Percentiles rank a stretch among this genome's conserved stretches.
phyloP scores from a whole-genome alignment of 2,329 filamentous ascomycete species.

The Colletotrichum brevisporum region DNA sequence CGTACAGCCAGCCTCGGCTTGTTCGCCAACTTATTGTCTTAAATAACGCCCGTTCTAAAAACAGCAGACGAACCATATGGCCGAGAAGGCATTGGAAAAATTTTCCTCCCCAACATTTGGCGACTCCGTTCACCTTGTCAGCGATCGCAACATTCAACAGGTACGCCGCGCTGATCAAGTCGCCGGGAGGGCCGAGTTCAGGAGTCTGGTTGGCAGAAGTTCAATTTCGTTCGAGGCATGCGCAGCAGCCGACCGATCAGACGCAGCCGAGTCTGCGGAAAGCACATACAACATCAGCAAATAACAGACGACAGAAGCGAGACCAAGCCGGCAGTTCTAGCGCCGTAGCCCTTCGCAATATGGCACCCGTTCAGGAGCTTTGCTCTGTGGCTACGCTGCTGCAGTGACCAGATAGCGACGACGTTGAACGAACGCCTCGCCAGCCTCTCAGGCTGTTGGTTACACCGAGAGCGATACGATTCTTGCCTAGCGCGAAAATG shows the following conservation, averaged over 20 bases:
- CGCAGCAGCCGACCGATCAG: background rate
- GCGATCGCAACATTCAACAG: slow-evolving; percentile 4
- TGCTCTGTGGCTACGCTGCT: slow-evolving; percentile 1
- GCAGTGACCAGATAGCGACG: slow-evolving; percentile 19
- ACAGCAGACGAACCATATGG: slow-evolving; percentile 10
- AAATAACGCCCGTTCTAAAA: slow-evolving; percentile 10
- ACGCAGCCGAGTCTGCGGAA: background rate
- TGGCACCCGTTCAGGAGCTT: background rate
- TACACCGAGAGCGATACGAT: slow-evolving; percentile 14
- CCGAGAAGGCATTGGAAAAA: background rate
- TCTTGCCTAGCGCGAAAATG: slow-evolving; percentile 33
- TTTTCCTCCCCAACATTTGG: background rate
- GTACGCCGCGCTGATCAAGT: slow-evolving; percentile 5
- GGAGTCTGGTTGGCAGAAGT: slow-evolving; percentile 6
- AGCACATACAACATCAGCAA: background rate
- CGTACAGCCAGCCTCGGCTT: slow-evolving; percentile 14
- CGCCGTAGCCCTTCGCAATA: background rate
- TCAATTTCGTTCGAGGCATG: slow-evolving; percentile 14
- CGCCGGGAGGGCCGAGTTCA: slow-evolving; percentile 20
- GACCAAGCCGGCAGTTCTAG: slow-evolving; percentile 5
- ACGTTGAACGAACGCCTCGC: slow-evolving; percentile 4
- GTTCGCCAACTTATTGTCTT: slow-evolving; percentile 2
- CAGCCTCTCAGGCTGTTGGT: slow-evolving; percentile 1
- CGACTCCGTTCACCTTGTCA: slow-evolving; percentile 3
- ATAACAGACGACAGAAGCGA: background rate